A percentile compares a stretch with the other conserved stretches of the same genome.
Evolutionary conservation across 1,284 basidiomycete genomes (phyloP).

Genomic region (Hortiboletus rubellus): DNA sequence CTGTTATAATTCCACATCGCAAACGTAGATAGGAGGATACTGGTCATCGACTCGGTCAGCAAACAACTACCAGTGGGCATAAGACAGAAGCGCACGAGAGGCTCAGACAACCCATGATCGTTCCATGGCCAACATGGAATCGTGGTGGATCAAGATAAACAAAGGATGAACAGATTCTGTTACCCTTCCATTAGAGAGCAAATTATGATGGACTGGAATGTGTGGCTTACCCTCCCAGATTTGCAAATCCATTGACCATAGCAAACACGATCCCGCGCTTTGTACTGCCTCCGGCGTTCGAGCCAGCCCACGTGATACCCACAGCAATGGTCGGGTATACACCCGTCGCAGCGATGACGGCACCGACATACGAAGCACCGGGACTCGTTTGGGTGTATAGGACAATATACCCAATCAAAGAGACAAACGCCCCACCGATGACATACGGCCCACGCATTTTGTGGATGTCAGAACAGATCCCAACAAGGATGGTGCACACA

Average conservation of each 20-base stretch:
- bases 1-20: slow-evolving; percentile 43
- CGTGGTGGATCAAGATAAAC: slow-evolving; percentile 45
- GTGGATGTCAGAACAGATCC: slow-evolving; percentile 44
- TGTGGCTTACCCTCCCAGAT: slow-evolving; percentile 46
- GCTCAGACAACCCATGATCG: slow-evolving; percentile 47
- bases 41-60: slow-evolving; percentile 14
- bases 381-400: slow-evolving; percentile 40
- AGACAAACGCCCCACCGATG: slow-evolving; percentile 39
- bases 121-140: slow-evolving; percentile 52
- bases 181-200: neutral
- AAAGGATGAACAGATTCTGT: slow-evolving; percentile 40
- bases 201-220: neutral
- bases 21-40: slow-evolving; percentile 26
- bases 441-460: slow-evolving; percentile 47
- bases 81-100: slow-evolving; percentile 33
- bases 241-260: slow-evolving; percentile 54
- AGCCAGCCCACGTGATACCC: slow-evolving; percentile 53
- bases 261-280: slow-evolving; percentile 54
- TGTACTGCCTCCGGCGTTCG: slow-evolving; percentile 55
- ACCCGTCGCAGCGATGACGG: slow-evolving; percentile 53
- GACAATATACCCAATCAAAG: slow-evolving; percentile 48
- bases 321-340: slow-evolving; percentile 56
- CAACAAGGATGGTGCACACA: slow-evolving; percentile 43
- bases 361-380: slow-evolving; percentile 49
- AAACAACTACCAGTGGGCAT: neutral